Conservation (phyloP, 306 rosid genomes). For the Astragalus membranaceus region DNA sequence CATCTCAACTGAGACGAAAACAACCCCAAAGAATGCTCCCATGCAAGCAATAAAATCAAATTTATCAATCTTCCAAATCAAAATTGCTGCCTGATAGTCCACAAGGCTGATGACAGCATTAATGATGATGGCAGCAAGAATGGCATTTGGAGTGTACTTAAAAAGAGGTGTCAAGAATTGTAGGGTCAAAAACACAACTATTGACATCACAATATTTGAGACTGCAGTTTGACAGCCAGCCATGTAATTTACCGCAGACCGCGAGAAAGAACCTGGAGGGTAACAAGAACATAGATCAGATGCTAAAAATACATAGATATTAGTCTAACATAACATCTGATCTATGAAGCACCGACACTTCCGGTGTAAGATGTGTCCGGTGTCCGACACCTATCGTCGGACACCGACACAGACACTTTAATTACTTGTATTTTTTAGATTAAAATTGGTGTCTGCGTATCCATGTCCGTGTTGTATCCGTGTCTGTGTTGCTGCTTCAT, state of each 20-base stretch:
- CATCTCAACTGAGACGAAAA: constrained; percentile 65
- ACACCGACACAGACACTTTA: no score
- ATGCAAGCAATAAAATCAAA: constrained; percentile 87
- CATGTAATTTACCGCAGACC: constrained; percentile 90
- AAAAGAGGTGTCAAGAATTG: constrained; percentile 83
- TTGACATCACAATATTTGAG: constrained; percentile 87
- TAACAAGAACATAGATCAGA: constrained; percentile 18
- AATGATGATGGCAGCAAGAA: constrained; percentile 85
- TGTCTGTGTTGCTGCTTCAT: no score
- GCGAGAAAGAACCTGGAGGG: constrained; percentile 83
- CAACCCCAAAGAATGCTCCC: constrained; percentile 96
- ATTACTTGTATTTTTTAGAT: no score
- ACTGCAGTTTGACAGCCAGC: constrained; percentile 91
- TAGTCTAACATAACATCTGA: no score
- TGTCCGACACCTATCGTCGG: no score
- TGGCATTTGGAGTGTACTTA: constrained; percentile 91
- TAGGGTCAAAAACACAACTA: constrained; percentile 72
- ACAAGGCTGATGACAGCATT: constrained; percentile 80
- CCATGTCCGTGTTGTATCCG: no score
- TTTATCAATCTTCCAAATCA: constrained; percentile 91
- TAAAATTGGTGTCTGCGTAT: no score
- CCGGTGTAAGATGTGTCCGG: no score
- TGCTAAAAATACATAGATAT: neutral
- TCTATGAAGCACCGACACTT: no score
- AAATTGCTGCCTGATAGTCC: constrained; percentile 74